A percentile compares a stretch with the other conserved stretches of the same genome.
Evolutionary conservation across 306 rosid genomes (phyloP).

Genomic region (Herpetospermum pedunculosum): DNA sequence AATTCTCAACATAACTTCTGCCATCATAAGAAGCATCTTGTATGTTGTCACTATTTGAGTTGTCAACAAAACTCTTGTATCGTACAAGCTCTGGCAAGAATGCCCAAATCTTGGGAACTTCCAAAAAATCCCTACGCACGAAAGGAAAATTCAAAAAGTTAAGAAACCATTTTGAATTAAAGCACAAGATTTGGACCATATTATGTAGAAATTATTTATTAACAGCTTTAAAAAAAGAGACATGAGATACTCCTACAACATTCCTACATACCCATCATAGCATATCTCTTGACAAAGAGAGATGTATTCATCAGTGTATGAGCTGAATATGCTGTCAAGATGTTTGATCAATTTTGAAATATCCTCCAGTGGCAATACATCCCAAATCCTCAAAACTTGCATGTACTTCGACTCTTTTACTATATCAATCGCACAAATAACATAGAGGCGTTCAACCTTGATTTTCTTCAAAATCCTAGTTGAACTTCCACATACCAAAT

Average conservation of each 20-base stretch:
- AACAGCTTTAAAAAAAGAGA: not conserved
- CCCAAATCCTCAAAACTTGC: slow-evolving; percentile 74
- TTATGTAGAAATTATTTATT: not conserved
- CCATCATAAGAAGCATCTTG: slow-evolving; percentile 25
- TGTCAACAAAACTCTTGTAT: slow-evolving; percentile 20
- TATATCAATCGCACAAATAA: slow-evolving; percentile 48
- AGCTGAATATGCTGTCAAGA: slow-evolving; percentile 41
- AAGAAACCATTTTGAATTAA: not conserved
- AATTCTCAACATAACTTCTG: slow-evolving; percentile 58
- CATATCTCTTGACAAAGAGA: slow-evolving; percentile 38
- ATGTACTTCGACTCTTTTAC: slow-evolving; percentile 22
- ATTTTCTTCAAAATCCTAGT: slow-evolving; percentile 33
- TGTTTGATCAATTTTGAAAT: slow-evolving; percentile 45
- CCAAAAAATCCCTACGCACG: slow-evolving; percentile 24
- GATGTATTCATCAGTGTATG: slow-evolving; percentile 40
- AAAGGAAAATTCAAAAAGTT: not conserved
- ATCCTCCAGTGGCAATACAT: slow-evolving; percentile 38
- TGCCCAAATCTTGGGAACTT: slow-evolving; percentile 47
- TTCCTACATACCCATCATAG: slow-evolving; percentile 50
- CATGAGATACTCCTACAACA: too few species aligned
- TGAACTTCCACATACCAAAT: slow-evolving; percentile 33
- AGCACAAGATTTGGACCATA: not conserved
- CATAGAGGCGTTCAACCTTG: slow-evolving; percentile 43
- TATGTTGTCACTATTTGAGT: slow-evolving; percentile 17
- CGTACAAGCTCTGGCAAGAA: slow-evolving; percentile 22